A percentile compares a stretch with the other conserved stretches of the same genome.
phyloP scores from a whole-genome alignment of 805 yeast genomes.

The Sugiyamaella chiloensis region DNA sequence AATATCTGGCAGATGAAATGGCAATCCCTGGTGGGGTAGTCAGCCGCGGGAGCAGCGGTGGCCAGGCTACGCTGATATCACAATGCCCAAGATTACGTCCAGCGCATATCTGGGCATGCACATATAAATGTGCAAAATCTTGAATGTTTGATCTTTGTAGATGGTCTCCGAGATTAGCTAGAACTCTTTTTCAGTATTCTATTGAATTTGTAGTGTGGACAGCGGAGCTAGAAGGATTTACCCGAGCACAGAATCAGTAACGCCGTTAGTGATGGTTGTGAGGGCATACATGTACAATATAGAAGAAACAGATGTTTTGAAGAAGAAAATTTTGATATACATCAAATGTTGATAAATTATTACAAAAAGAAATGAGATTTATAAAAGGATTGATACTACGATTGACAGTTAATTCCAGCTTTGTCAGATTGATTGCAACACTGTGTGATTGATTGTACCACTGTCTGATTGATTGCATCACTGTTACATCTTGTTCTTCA shows the following conservation, averaged over 20 bases:
- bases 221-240: slow-evolving; percentile 44
- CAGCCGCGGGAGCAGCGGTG: too few species aligned
- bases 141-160: slow-evolving; percentile 11
- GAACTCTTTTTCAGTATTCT: slow-evolving; percentile 38
- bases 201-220: slow-evolving; percentile 46
- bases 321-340: too few species aligned
- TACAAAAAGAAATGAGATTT: too few species aligned
- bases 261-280: background rate
- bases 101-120: slow-evolving; percentile 4
- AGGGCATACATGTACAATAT: background rate
- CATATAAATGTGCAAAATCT: background rate
- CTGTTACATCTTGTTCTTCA: slow-evolving; percentile 61
- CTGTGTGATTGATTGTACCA: too few species aligned
- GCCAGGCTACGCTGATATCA: too few species aligned
- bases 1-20: too few species aligned
- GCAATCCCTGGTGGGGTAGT: too few species aligned
- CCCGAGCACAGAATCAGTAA: too few species aligned
- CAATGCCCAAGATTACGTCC: slow-evolving; percentile 1
- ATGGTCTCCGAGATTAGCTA: slow-evolving; percentile 40
- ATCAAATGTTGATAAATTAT: background rate
- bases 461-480: too few species aligned
- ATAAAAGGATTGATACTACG: too few species aligned
- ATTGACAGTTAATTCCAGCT: too few species aligned
- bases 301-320: background rate
- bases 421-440: too few species aligned